Evolutionary conservation across 805 yeast genomes (phyloP).

Genomic region (Sporopachydermia quercuum): DNA sequence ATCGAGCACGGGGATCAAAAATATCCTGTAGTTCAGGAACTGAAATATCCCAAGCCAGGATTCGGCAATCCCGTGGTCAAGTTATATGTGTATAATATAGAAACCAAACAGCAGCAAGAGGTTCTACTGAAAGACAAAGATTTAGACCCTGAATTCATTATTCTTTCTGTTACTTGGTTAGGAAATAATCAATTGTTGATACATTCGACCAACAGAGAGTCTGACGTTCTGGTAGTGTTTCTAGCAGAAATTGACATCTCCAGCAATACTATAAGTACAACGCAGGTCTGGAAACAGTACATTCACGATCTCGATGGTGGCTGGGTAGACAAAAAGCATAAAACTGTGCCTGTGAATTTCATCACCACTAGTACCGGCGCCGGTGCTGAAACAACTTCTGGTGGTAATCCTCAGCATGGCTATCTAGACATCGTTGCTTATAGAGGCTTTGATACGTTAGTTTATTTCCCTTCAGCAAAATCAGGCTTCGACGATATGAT

Average conservation of each 20-base stretch:
- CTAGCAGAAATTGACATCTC: slow-evolving; percentile 20
- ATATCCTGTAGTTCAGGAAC: slow-evolving; percentile 31
- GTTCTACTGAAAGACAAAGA: slow-evolving; percentile 13
- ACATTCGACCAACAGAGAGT: slow-evolving; percentile 48
- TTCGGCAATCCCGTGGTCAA: slow-evolving; percentile 39
- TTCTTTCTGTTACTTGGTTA: slow-evolving; percentile 53
- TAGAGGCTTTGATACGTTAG: not conserved
- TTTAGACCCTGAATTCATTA: slow-evolving; percentile 31
- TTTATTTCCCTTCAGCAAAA: not conserved
- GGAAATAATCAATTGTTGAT: slow-evolving; percentile 32
- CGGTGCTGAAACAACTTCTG: slow-evolving; percentile 13
- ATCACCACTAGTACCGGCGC: no score
- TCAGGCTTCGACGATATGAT: not conserved
- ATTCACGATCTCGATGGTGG: slow-evolving; percentile 30
- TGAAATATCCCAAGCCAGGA: slow-evolving; percentile 70
- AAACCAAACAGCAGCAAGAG: slow-evolving; percentile 10
- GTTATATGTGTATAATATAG: slow-evolving; percentile 27
- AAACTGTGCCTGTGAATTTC: slow-evolving; percentile 8
- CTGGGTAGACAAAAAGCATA: slow-evolving; percentile 43
- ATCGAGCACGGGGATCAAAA: slow-evolving; percentile 20
- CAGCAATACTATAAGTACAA: slow-evolving; percentile 28
- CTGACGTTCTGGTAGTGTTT: slow-evolving; percentile 25
- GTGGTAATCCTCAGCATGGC: not conserved
- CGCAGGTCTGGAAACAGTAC: slow-evolving; percentile 27
- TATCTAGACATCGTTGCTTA: not conserved